Percentiles rank a stretch among this genome's conserved stretches.
Conservation (phyloP, 1,284 basidiomycete genomes). For the Cryptococcus hybrid region DNA sequence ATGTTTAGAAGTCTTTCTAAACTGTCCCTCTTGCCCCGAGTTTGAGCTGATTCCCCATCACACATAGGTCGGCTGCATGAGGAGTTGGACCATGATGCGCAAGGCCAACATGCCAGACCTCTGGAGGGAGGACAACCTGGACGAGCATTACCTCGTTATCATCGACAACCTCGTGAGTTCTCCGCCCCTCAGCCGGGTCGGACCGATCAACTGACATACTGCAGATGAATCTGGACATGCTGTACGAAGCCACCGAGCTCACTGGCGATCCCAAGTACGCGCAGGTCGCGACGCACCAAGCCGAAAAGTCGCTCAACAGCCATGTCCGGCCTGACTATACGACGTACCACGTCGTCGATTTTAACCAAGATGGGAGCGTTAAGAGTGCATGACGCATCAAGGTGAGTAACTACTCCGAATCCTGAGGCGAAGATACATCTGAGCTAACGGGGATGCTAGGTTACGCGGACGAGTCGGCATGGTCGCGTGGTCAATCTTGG, state of each 20-base stretch:
- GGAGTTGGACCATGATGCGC: conserved; percentile 34
- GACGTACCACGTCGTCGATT: conserved; percentile 42
- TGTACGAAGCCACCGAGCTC: conserved; percentile 34
- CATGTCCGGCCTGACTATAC: conserved; percentile 34
- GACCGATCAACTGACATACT: not conserved
- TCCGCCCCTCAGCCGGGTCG: not conserved
- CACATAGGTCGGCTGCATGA: conserved; percentile 31
- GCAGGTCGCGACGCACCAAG: conserved; percentile 32
- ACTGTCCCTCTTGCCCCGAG: not conserved
- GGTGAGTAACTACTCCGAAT: conserved; percentile 12
- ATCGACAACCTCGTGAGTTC: conserved; percentile 43
- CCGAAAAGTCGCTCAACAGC: conserved; percentile 25
- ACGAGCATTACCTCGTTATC: conserved; percentile 42
- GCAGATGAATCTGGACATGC: conserved; percentile 44
- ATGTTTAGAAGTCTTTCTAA: not conserved
- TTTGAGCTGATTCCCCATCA: not conserved
- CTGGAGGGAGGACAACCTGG: conserved; percentile 19
- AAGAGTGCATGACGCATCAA: conserved; percentile 27
- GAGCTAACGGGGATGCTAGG: conserved; percentile 16
- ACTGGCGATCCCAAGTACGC: conserved; percentile 35
- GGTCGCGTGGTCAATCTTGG: conserved; percentile 43
- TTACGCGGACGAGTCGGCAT: conserved; percentile 32
- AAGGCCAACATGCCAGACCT: conserved; percentile 8
- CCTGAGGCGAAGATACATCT: not conserved
- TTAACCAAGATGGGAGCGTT: conserved; percentile 22